These are phyloP conservation scores for Lignosus rhinocerotis DNA, from an alignment of 1,284 basidiomycete genomes.

Conservation along the genomic window DNA sequence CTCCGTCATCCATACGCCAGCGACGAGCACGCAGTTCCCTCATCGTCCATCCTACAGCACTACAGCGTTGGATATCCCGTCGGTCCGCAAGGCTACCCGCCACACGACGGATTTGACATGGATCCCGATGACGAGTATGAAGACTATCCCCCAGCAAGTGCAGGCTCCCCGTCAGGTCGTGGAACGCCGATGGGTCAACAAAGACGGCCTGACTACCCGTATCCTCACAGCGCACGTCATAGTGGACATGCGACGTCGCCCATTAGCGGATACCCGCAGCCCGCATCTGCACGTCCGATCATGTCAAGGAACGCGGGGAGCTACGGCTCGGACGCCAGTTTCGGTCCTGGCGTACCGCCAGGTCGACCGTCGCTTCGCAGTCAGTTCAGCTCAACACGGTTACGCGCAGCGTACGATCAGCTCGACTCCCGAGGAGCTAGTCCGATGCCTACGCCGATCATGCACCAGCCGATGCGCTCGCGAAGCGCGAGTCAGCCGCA, in stretches of 20 bases:
- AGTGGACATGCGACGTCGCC: conserved; percentile 25
- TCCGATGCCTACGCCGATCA: conserved; percentile 25
- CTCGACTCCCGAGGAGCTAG: conserved; percentile 27
- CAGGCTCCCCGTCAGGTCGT: conserved; percentile 59
- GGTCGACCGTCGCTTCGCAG: conserved; percentile 58
- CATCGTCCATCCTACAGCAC: conserved; percentile 25
- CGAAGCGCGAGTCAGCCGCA: conserved; percentile 77
- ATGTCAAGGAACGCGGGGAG: conserved; percentile 50
- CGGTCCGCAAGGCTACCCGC: conserved; percentile 61
- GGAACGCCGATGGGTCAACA: conserved; percentile 65
- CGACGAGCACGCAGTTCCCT: conserved; percentile 31
- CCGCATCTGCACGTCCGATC: conserved; percentile 39
- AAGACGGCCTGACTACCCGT: conserved; percentile 54
- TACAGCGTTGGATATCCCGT: conserved; percentile 33
- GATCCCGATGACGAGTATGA: conserved; percentile 74
- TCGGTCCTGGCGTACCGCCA: conserved; percentile 42
- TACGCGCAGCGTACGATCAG: conserved; percentile 55
- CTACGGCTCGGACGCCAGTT: conserved; percentile 50
- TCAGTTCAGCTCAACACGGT: conserved; percentile 70
- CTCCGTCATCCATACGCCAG: conserved; percentile 30
- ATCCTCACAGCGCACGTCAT: conserved; percentile 27
- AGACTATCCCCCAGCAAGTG: conserved; percentile 58
- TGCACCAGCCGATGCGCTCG: conserved; percentile 47
- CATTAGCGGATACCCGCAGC: conserved; percentile 13
- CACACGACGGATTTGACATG: conserved; percentile 64